Percentiles rank a stretch among this genome's conserved stretches.
Evolutionary conservation across 1,139 yeast genomes (phyloP).

Genomic region (Candida glucosophila): DNA sequence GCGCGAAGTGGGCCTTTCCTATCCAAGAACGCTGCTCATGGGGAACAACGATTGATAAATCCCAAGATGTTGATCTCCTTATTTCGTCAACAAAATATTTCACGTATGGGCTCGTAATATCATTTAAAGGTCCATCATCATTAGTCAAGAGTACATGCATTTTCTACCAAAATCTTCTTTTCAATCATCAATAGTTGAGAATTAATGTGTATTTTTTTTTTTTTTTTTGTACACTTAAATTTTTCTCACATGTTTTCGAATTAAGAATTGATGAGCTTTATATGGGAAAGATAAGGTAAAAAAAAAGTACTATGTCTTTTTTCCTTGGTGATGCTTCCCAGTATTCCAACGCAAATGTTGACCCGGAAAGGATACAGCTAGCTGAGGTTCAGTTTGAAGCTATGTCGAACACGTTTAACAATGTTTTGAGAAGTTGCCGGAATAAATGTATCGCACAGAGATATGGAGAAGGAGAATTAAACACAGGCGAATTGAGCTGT

Average conservation of each 20-base stretch:
- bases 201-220: no score
- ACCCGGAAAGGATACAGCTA: slow-evolving; percentile 58
- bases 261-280: neutral
- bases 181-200: neutral
- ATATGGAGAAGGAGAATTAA: slow-evolving; percentile 73
- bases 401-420: slow-evolving; percentile 57
- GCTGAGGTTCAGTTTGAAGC: slow-evolving; percentile 77
- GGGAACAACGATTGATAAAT: slow-evolving; percentile 77
- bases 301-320: slow-evolving; percentile 42
- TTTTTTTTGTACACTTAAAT: no score
- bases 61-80: slow-evolving; percentile 64
- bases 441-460: slow-evolving; percentile 64
- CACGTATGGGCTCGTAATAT: slow-evolving; percentile 75
- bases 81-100: slow-evolving; percentile 74
- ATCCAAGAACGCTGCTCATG: slow-evolving; percentile 85
- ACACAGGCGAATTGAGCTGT: slow-evolving; percentile 71
- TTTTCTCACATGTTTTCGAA: no score
- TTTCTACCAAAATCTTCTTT: slow-evolving; percentile 1
- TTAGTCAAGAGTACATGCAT: slow-evolving; percentile 60
- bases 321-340: slow-evolving; percentile 44
- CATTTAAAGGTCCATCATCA: slow-evolving; percentile 93
- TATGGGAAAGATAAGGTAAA: neutral
- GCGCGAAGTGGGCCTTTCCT: slow-evolving; percentile 95
- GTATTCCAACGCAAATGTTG: slow-evolving; percentile 37
- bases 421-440: slow-evolving; percentile 49